Base-by-base conservation (phyloP, 768 basidiomycete genomes). In the Lentinula guzmanii region DNA sequence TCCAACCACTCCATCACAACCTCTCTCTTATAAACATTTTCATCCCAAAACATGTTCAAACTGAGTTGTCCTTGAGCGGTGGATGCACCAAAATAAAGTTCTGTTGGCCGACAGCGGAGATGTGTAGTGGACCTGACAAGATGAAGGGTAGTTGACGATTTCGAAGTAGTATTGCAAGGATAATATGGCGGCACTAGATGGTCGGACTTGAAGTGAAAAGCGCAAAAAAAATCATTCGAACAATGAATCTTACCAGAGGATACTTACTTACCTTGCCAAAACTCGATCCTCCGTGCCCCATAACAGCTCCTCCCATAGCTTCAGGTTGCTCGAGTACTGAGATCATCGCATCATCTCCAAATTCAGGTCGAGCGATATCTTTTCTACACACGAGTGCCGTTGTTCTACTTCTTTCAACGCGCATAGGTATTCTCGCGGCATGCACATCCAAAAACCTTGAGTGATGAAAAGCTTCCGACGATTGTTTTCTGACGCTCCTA, bases 401-500 rank as follows among this genome's bases (percentile, higher is more conserved):
- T 8, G 21, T 65, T 57, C 66, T 70, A 56, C 67, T 66, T 58
- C 69, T 65, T 15, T 70, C 62, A 8, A 76, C 52, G 2, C 71
- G 71, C 5, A 61, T 63, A 45, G 69, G 67, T 1, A 71, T 60
- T 11, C 65, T 64, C 5, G 72, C 66, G 0, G 53, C 67, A 2
- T 67, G 66, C 4, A 84, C 69, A 56, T 84, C 82, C 43, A 78
- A 66, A 51, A 81, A 76, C 28, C 85, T 67, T 1, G 83, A 84
- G 60, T 83, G 78, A 0, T 66, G 70, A 0, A 79, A 64, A n/a
- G 69, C 68, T 1, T 63, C 62, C 5, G 63, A 64, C 0, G 76
- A 67, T 61, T 81, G 78, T 24, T 68, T 66, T 65, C 76, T 73
- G 28, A 79, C 70, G 45, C 69, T 61, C 39, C 64, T 65, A n/a